Evolutionary conservation across 768 basidiomycete genomes (phyloP).

Genomic region (Mycena venus): DNA sequence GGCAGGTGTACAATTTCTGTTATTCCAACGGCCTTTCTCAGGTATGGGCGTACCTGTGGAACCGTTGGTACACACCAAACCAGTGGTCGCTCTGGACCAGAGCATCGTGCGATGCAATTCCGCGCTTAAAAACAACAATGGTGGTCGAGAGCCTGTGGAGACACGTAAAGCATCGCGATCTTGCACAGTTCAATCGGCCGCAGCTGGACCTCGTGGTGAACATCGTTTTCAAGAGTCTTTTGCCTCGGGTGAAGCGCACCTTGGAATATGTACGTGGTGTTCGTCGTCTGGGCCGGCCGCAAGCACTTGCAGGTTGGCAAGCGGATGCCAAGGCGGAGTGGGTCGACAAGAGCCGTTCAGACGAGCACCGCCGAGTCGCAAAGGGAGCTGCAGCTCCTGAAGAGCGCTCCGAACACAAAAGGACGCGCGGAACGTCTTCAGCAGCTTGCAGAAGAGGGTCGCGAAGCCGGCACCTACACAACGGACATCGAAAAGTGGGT

Average conservation of each 20-base stretch:
- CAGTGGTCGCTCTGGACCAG: too few relatives aligned
- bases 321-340: too few relatives aligned
- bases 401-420: constrained; percentile 3
- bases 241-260: too few relatives aligned
- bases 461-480: constrained; percentile 24
- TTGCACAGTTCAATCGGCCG: too few relatives aligned
- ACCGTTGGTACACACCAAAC: constrained; percentile 44
- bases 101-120: too few relatives aligned
- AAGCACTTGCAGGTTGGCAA: constrained; percentile 37
- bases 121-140: too few relatives aligned
- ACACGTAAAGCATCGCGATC: too few relatives aligned
- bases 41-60: constrained; percentile 47
- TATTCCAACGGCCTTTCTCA: constrained; percentile 35
- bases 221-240: too few relatives aligned
- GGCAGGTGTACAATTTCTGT: constrained; percentile 41
- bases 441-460: constrained; percentile 29
- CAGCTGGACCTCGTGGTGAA: too few relatives aligned
- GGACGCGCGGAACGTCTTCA: background rate
- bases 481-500: constrained; percentile 35
- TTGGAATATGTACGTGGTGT: constrained; percentile 30
- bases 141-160: constrained; percentile 41
- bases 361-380: constrained; percentile 31
- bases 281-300: constrained; percentile 26
- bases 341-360: constrained; percentile 30
- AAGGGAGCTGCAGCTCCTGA: constrained; percentile 33